phyloP scores from a whole-genome alignment of 768 basidiomycete genomes.

The Boletus subparvulus region DNA sequence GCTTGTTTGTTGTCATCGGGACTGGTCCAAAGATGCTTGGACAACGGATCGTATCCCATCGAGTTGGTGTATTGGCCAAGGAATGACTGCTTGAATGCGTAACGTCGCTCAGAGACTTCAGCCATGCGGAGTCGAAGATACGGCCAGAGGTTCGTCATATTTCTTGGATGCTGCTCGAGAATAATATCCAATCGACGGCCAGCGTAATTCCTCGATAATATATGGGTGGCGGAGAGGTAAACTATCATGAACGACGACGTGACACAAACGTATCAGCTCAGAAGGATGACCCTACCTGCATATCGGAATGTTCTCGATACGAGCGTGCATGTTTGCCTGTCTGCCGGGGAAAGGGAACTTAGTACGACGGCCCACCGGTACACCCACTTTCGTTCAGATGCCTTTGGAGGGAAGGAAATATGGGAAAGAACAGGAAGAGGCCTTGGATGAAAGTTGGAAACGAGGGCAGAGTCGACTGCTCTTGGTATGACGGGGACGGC shows the following conservation, averaged over 20 bases:
- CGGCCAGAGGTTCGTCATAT: constrained; percentile 70
- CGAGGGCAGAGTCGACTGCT: not conserved
- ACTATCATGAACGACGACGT: constrained; percentile 37
- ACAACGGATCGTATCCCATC: constrained; percentile 37
- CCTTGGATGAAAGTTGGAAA: not conserved
- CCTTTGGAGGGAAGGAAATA: constrained; percentile 57
- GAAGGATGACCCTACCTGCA: constrained; percentile 44
- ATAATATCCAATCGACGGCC: constrained; percentile 49
- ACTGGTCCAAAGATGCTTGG: constrained; percentile 53
- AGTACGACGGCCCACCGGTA: constrained; percentile 53
- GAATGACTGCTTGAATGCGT: constrained; percentile 50
- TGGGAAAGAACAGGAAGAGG: constrained; percentile 31
- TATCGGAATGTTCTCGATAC: constrained; percentile 65
- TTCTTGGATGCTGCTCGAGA: constrained; percentile 38
- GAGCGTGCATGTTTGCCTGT: constrained; percentile 45
- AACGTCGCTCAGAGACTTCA: constrained; percentile 41
- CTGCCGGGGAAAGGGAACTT: constrained; percentile 43
- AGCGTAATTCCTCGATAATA: constrained; percentile 45
- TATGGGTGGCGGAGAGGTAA: constrained; percentile 57
- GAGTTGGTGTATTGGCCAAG: constrained; percentile 38
- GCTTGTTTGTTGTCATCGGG: constrained; percentile 60
- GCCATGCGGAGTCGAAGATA: constrained; percentile 54
- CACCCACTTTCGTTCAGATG: constrained; percentile 58
- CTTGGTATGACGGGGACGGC: not conserved
- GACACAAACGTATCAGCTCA: constrained; percentile 1